These are phyloP conservation scores for Arachis stenosperma DNA, from an alignment of 306 rosid species.

Conservation along the genomic window DNA sequence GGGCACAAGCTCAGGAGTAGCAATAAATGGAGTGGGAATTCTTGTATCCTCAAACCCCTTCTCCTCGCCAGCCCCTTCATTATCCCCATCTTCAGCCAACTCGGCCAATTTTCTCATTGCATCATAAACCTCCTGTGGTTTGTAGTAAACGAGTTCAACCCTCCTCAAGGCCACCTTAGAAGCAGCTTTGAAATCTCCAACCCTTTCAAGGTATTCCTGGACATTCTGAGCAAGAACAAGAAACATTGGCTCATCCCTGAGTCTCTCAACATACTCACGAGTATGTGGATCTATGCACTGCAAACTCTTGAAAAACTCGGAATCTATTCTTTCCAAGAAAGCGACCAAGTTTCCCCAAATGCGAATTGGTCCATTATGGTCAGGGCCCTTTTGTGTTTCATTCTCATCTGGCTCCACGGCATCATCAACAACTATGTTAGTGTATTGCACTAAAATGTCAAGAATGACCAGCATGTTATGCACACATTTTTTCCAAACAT, in stretches of 20 bases:
- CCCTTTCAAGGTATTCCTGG: conserved; percentile 82
- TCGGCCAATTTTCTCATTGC: conserved; percentile 94
- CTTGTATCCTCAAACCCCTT: conserved; percentile 63
- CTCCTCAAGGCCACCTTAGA: conserved; percentile 83
- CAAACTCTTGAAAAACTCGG: conserved; percentile 92
- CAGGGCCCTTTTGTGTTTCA: conserved; percentile 86
- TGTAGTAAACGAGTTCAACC: conserved; percentile 85
- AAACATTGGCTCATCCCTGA: conserved; percentile 82
- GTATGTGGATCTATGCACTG: conserved; percentile 98
- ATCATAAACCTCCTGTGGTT: conserved; percentile 94
- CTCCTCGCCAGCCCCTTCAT: conserved; percentile 54
- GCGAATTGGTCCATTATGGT: conserved; percentile 68
- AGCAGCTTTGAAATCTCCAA: conserved; percentile 68
- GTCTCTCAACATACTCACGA: conserved; percentile 95
- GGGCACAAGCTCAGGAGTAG: conserved; percentile 75
- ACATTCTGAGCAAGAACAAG: conserved; percentile 93
- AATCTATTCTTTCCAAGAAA: conserved; percentile 77
- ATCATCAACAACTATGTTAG: conserved; percentile 86
- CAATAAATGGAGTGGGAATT: conserved; percentile 80
- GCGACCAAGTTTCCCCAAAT: conserved; percentile 97
- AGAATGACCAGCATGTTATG: conserved; percentile 83
- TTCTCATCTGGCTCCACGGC: conserved; percentile 84
- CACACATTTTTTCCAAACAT: conserved; percentile 93
- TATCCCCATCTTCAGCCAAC: conserved; percentile 56
- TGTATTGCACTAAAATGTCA: conserved; percentile 76